Base-by-base conservation (phyloP, 1,284 basidiomycete genomes). In the Tremellales sp. region DNA sequence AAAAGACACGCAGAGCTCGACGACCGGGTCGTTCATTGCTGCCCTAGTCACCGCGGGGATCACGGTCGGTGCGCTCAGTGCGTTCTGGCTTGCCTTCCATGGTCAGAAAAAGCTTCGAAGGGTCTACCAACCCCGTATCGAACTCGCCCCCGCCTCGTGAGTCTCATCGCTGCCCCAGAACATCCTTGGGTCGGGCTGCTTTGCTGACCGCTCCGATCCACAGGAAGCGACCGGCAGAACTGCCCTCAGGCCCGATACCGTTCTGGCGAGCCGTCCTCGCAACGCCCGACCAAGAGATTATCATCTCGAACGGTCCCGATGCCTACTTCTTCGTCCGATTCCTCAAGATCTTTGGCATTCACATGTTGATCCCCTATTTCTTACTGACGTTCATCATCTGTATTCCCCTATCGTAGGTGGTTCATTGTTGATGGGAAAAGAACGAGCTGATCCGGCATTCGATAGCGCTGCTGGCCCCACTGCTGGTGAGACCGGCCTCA, bases 301-400 rank as follows among this genome's bases (percentile, higher is more conserved):
- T 57, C 41, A 68, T 78, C 78, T 50, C 82, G 50, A 94, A 95
- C 57, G 93, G 94, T 28, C 79, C 89, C 50, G 94, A 98, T 66
- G 87, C 91, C 26, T 98, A 94, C 76, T 85, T 95, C 67, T 97
- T 89, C 62, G 81, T 95, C 39, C 84, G 89, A 46, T 97, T 76
- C 57, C 36, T 71, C 52, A 73, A 71, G 52, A 57, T 73, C 40
- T 70, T 73, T 29, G 65, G 72, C 16, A 47, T 86, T 44, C 80
- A 83, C 60, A 76, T 93, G 45, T 79, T 95, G 60, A 64, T 87
- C 2, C 90, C 91, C 18, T 94, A 65, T 86, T 83, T 86, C 48
- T 40, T 73, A 47, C 56, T 77, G 39, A 72, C 74, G 19, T 54
- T 86, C 47, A 51, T 87, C 40, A 53, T 68, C 47, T 58, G 62